Evolutionary conservation across 2,329 filamentous ascomycete genomes (phyloP), one percentile per base, ranked within the genome.

Genomic region (Neurospora crassa): DNA sequence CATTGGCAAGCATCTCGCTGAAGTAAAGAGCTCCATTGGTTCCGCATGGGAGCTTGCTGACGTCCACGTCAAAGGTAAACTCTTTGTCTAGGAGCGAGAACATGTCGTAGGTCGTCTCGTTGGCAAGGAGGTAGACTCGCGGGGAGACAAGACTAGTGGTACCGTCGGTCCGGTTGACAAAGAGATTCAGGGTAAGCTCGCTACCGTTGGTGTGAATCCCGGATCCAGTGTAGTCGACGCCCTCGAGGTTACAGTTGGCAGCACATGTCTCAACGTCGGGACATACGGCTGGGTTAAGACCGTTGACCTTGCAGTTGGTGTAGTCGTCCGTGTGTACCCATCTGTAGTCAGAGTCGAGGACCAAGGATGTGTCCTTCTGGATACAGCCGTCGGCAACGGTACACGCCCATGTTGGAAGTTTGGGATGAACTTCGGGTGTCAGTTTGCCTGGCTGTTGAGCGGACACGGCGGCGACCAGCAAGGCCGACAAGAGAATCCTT

Each of bases 171-270:
- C 68, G 40, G 16, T 70, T 70, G 53, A 71, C 71, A n/a, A 74
- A 67, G 24, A 72, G 72, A 67, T 73, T 67, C 4, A 74, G 67
- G 2, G 70, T 73, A 0, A 74, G 11, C 11, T 70, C 69, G 24
- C 41, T 70, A 12, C 73, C 73, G 7, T 68, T 68, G 37, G 72
- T 71, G 11, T 59, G 70, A 20, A 74, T 67, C 37, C 73, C 73
- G 40, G 68, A 71, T 18, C 37, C 59, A 40, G 67, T 29, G 45
- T 73, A 72, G 67, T 69, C 71, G 20, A 59, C 82, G 11, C 84
- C 84, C 71, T 87, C 84, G 72, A 88, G 81, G 63, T 85, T 80
- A 75, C 86, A 88, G 77, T 86, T 87, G 74, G 83, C 74, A 0
- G 84, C 82, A 75, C 86, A 88, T 1, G 81, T 82, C 73, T 80